These are phyloP conservation scores for Cyberlindnera mrakii DNA, from an alignment of 805 yeast species.

Conservation along the genomic window DNA sequence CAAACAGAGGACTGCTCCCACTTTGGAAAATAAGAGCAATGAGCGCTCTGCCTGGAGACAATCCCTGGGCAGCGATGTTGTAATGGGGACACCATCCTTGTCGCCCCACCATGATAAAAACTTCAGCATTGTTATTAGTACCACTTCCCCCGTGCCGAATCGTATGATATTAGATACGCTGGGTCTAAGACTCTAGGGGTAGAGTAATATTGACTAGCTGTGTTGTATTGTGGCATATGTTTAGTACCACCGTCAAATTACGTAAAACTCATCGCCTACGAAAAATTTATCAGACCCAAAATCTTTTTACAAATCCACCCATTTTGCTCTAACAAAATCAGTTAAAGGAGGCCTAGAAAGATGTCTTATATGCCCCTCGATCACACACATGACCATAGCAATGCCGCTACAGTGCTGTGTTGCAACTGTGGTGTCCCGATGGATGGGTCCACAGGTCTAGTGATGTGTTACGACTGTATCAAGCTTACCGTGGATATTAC, in stretches of 20 bases:
- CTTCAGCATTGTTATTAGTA: too few relatives aligned
- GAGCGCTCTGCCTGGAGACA: slow-evolving; percentile 25
- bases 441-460: slow-evolving; percentile 90
- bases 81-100: slow-evolving; percentile 8
- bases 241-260: background rate
- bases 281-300: slow-evolving; percentile 1
- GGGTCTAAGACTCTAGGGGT: too few relatives aligned
- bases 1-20: slow-evolving; percentile 14
- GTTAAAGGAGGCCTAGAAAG: background rate
- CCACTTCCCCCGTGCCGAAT: too few relatives aligned
- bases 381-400: slow-evolving; percentile 27
- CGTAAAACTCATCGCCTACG: slow-evolving; percentile 5
- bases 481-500: slow-evolving; percentile 91
- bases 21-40: slow-evolving; percentile 17
- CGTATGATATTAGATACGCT: too few relatives aligned
- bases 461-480: slow-evolving; percentile 97
- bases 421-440: slow-evolving; percentile 98
- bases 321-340: too few relatives aligned
- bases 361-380: slow-evolving; percentile 35
- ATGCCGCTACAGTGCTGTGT: slow-evolving; percentile 84
- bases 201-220: too few relatives aligned
- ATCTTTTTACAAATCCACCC: background rate
- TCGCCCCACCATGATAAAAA: too few relatives aligned
- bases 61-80: slow-evolving; percentile 22
- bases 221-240: too few relatives aligned